phyloP scores from a whole-genome alignment of 768 basidiomycete species.

The Coprinopsis strossmayeri region DNA sequence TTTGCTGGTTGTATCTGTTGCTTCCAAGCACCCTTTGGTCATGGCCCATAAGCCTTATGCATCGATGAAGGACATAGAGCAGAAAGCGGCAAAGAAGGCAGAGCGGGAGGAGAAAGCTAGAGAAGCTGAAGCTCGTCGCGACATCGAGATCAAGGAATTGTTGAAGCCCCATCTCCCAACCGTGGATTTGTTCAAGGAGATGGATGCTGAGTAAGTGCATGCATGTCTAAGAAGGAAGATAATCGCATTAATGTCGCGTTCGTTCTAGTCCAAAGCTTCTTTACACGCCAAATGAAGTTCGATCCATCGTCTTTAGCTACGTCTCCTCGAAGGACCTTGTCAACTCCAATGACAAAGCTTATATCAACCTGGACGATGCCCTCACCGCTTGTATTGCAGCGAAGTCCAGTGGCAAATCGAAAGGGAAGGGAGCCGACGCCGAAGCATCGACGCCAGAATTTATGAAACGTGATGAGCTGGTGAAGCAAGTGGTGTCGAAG shows the following conservation, averaged over 20 bases:
- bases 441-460: constrained; percentile 32
- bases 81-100: constrained; percentile 54
- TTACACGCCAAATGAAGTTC: constrained; percentile 54
- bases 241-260: no score
- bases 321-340: constrained; percentile 53
- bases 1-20: constrained; percentile 48
- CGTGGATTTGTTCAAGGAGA: constrained; percentile 53
- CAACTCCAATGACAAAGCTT: constrained; percentile 60
- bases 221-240: no score
- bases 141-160: constrained; percentile 57
- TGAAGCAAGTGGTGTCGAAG: constrained; percentile 43
- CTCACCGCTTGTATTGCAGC: constrained; percentile 30
- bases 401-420: constrained; percentile 27
- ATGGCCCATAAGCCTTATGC: constrained; percentile 40
- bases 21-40: constrained; percentile 51
- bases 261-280: constrained; percentile 40
- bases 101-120: constrained; percentile 38
- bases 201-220: constrained; percentile 61
- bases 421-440: constrained; percentile 20
- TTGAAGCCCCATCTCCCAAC: constrained; percentile 70
- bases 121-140: constrained; percentile 33
- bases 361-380: constrained; percentile 60
- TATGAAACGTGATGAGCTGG: constrained; percentile 60
- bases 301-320: constrained; percentile 54
- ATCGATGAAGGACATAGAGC: constrained; percentile 63